A percentile compares a stretch with the other conserved stretches of the same genome.
These are phyloP conservation scores for Dimargaris cristalligena DNA, from an alignment of 192 early-diverging fungal genomes.

Conservation along the genomic window DNA sequence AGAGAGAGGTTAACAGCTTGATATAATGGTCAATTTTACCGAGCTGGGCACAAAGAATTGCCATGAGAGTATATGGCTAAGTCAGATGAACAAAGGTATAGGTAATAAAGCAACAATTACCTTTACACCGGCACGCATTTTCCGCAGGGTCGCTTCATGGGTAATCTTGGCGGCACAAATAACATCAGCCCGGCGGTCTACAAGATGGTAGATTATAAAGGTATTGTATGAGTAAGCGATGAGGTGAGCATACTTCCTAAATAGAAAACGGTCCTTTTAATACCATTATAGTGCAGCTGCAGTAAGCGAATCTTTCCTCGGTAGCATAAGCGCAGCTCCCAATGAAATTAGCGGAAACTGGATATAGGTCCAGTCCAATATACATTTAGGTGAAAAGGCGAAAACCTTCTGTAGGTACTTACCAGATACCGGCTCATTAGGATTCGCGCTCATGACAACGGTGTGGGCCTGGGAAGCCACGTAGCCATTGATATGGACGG, in stretches of 20 bases:
- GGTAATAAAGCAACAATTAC: too few relatives aligned
- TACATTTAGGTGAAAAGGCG: background rate
- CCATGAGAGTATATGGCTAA: too few relatives aligned
- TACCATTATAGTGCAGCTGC: too few relatives aligned
- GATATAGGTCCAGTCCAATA: background rate
- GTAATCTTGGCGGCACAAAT: conserved; percentile 69
- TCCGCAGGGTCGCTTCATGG: conserved; percentile 61
- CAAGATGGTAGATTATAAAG: background rate
- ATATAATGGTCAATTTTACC: too few relatives aligned
- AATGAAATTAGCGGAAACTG: background rate
- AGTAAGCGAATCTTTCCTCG: background rate
- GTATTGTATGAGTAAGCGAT: background rate
- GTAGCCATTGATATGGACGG: conserved; percentile 86
- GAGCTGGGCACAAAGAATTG: too few relatives aligned
- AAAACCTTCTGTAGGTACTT: background rate
- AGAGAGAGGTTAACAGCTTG: too few relatives aligned
- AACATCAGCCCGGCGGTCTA: conserved; percentile 54
- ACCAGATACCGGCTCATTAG: conserved; percentile 36
- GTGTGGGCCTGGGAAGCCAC: conserved; percentile 72
- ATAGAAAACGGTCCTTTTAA: too few relatives aligned
- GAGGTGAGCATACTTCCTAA: background rate
- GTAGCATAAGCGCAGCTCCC: background rate
- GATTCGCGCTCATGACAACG: conserved; percentile 41
- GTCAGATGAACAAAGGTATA: too few relatives aligned
- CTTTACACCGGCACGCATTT: conserved; percentile 67